phyloP scores from a whole-genome alignment of 2,329 filamentous ascomycete species.

The Verticillium isaacii region DNA sequence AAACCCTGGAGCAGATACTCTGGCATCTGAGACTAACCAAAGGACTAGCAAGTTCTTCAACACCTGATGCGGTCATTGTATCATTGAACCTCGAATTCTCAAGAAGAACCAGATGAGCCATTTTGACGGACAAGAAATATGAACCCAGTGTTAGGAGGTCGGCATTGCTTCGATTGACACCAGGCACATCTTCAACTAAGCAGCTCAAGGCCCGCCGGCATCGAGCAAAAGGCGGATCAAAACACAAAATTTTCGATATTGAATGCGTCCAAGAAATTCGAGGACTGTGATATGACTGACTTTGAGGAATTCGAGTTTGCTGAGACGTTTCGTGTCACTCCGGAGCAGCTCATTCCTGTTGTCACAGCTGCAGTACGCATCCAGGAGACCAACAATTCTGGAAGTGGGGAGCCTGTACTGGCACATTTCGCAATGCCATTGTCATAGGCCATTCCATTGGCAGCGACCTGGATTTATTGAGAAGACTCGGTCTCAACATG shows the following conservation, averaged over 20 bases:
- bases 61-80: background rate
- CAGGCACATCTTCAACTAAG: background rate
- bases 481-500: background rate
- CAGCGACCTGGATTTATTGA: background rate
- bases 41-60: background rate
- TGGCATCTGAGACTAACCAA: background rate
- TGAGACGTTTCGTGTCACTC: background rate
- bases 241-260: background rate
- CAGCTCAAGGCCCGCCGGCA: background rate
- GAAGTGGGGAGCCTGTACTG: background rate
- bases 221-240: background rate
- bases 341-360: background rate
- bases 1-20: background rate
- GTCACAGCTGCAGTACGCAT: background rate
- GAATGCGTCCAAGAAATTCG: background rate
- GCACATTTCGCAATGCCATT: background rate
- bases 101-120: background rate
- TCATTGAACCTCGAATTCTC: background rate
- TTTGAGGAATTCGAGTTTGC: background rate
- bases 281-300: background rate
- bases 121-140: background rate
- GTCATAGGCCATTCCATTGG: background rate
- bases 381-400: background rate
- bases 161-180: background rate
- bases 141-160: background rate